A percentile compares a stretch with the other conserved stretches of the same genome.
phyloP scores from a whole-genome alignment of 208 protist species.

The Crithidia brevicula region DNA sequence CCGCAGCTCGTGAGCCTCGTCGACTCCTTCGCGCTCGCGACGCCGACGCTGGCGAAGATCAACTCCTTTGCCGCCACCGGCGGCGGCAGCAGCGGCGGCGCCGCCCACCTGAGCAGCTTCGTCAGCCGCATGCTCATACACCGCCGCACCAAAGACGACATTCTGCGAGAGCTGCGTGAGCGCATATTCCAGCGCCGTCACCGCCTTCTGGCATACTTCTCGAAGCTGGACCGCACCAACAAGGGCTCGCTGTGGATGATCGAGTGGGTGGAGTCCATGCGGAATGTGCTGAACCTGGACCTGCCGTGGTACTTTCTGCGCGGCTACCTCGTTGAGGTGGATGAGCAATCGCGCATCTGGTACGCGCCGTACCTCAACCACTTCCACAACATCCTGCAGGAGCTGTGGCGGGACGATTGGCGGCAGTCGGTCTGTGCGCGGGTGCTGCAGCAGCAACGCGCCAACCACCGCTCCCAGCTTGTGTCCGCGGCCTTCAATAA shows the following conservation, averaged over 20 bases:
- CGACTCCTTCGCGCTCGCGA: constrained; percentile 53
- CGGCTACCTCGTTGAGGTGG: constrained; percentile 76
- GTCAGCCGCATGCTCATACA: constrained; percentile 34
- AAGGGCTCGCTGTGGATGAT: constrained; percentile 92
- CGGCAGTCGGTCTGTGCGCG: constrained; percentile 58
- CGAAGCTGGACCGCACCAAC: constrained; percentile 88
- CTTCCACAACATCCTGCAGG: constrained; percentile 79
- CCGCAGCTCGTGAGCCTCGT: constrained; percentile 54
- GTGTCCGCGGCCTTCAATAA: constrained; percentile 79
- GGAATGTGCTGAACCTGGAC: constrained; percentile 84
- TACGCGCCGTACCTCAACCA: constrained; percentile 76
- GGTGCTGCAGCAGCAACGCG: constrained; percentile 78
- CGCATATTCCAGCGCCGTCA: constrained; percentile 84
- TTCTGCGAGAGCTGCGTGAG: constrained; percentile 85
- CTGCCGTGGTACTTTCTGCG: constrained; percentile 91
- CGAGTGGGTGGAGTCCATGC: constrained; percentile 90
- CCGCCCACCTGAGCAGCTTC: constrained; percentile 11
- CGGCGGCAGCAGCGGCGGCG: constrained; percentile 3
- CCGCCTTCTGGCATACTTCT: constrained; percentile 87
- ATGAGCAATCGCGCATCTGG: constrained; percentile 70
- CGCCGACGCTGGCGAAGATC: constrained; percentile 35
- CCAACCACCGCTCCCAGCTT: constrained; percentile 80
- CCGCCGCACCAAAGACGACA: constrained; percentile 78
- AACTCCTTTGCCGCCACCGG: constrained; percentile 33
- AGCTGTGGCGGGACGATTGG: constrained; percentile 77